Conservation (phyloP, 2,329 filamentous ascomycete species). For the Sporothrix sp. region DNA sequence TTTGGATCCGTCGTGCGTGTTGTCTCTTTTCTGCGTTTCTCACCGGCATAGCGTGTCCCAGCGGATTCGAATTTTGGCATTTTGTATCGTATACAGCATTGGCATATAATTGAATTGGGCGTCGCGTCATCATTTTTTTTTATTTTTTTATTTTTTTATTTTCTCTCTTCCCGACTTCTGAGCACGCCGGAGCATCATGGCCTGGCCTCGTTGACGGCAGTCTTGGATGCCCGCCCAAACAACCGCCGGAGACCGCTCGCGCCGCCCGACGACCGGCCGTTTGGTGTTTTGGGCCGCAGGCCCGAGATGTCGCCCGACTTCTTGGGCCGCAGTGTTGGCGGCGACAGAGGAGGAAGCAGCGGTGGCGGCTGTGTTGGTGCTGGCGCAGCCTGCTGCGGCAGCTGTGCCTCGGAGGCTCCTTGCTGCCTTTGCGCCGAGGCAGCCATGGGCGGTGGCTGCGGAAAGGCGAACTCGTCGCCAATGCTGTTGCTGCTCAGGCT, state of each 20-base stretch:
- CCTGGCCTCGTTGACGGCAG: neutral
- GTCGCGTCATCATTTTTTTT: too few species aligned
- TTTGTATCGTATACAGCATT: neutral
- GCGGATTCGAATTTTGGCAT: too few species aligned
- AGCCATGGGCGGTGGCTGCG: neutral
- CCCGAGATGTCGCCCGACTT: conserved; percentile 7
- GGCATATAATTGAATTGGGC: too few species aligned
- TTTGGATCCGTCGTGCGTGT: neutral
- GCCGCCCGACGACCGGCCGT: conserved; percentile 2
- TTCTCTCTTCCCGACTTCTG: too few species aligned
- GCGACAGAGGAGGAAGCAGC: conserved; percentile 1
- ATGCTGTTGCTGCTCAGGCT: conserved; percentile 1
- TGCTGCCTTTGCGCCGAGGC: neutral
- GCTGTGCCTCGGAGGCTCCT: neutral
- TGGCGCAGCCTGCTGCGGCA: neutral
- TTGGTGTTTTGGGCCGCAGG: conserved; percentile 15
- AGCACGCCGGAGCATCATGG: neutral
- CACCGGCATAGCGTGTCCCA: too few species aligned
- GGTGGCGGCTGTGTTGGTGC: neutral
- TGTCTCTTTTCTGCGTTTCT: neutral
- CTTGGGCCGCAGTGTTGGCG: conserved; percentile 10
- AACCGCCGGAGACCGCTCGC: conserved; percentile 16
- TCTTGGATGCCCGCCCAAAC: conserved; percentile 13
- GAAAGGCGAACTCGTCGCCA: conserved; percentile 1
- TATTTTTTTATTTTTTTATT: too few species aligned